Percentiles rank a stretch among this genome's conserved stretches.
Evolutionary conservation across 371 early-diverging fungal genomes (phyloP).

Genomic region (Actinomortierella ambigua): DNA sequence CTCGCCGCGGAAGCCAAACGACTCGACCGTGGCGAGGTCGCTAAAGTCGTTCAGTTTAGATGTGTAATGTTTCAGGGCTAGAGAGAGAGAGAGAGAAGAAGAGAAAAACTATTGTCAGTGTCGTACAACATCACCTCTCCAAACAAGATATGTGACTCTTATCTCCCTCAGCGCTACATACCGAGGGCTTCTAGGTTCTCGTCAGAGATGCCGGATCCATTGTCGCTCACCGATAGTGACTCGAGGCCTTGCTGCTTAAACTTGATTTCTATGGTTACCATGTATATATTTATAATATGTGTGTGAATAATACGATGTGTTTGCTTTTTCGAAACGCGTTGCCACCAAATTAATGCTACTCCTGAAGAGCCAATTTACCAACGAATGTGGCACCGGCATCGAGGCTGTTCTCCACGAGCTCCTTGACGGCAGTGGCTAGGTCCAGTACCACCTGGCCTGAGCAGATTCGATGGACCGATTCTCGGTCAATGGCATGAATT

Average conservation of each 20-base stretch:
- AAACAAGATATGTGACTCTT: too few relatives aligned
- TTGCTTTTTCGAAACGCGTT: too few relatives aligned
- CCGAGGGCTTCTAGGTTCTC: slow-evolving; percentile 71
- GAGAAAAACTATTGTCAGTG: not conserved
- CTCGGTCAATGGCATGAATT: slow-evolving; percentile 37
- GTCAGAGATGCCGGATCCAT: slow-evolving; percentile 81
- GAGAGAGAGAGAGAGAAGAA: not conserved
- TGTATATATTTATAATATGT: too few relatives aligned
- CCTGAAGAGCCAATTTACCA: slow-evolving; percentile 50
- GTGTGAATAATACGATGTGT: too few relatives aligned
- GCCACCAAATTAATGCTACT: too few relatives aligned
- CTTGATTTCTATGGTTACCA: slow-evolving; percentile 70
- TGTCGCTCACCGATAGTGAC: slow-evolving; percentile 81
- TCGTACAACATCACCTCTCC: not conserved
- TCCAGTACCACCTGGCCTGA: slow-evolving; percentile 94
- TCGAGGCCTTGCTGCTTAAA: slow-evolving; percentile 82
- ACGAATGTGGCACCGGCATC: slow-evolving; percentile 92
- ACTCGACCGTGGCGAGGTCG: slow-evolving; percentile 66
- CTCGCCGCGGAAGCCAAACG: slow-evolving; percentile 90
- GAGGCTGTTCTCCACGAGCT: slow-evolving; percentile 96
- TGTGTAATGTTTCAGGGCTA: slow-evolving; percentile 78
- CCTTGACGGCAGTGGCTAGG: slow-evolving; percentile 88
- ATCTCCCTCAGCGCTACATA: too few relatives aligned
- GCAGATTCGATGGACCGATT: slow-evolving; percentile 77
- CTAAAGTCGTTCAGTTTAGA: slow-evolving; percentile 77